A percentile compares a stretch with the other conserved stretches of the same genome.
These are phyloP conservation scores for Chlorella sp. DNA, from an alignment of 139 green algal species.

Conservation along the genomic window DNA sequence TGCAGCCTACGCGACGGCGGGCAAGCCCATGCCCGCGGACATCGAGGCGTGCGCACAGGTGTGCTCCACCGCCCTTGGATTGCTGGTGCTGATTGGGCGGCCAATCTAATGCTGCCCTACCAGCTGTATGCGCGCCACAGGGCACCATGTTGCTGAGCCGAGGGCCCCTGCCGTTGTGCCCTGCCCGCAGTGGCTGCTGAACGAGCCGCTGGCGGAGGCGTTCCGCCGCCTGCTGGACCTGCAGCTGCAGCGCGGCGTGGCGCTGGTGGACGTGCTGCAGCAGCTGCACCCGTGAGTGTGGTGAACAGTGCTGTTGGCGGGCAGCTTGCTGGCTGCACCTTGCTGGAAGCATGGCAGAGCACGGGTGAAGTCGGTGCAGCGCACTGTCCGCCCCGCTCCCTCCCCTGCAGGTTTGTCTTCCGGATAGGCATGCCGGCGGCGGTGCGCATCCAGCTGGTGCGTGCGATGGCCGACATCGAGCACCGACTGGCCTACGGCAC, in stretches of 20 bases:
- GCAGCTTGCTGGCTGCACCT: too few species aligned
- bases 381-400: not conserved
- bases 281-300: conserved; percentile 93
- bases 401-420: conserved; percentile 79
- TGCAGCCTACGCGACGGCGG: conserved; percentile 93
- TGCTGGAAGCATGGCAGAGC: too few species aligned
- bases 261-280: conserved; percentile 92
- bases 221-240: conserved; percentile 50
- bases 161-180: too few species aligned
- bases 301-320: too few species aligned
- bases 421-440: conserved; percentile 74
- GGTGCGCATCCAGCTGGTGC: conserved; percentile 76
- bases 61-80: too few species aligned
- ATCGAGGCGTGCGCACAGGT: conserved; percentile 71
- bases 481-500: conserved; percentile 87
- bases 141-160: too few species aligned
- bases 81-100: too few species aligned
- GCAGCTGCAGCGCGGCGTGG: conserved; percentile 82
- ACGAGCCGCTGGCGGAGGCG: conserved; percentile 74
- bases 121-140: too few species aligned
- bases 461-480: conserved; percentile 89
- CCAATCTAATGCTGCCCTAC: too few species aligned
- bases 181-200: conserved; percentile 79
- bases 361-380: not conserved
- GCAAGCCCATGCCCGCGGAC: conserved; percentile 89